These are phyloP conservation scores for Mycena venus DNA, from an alignment of 768 basidiomycete genomes.

Conservation along the genomic window DNA sequence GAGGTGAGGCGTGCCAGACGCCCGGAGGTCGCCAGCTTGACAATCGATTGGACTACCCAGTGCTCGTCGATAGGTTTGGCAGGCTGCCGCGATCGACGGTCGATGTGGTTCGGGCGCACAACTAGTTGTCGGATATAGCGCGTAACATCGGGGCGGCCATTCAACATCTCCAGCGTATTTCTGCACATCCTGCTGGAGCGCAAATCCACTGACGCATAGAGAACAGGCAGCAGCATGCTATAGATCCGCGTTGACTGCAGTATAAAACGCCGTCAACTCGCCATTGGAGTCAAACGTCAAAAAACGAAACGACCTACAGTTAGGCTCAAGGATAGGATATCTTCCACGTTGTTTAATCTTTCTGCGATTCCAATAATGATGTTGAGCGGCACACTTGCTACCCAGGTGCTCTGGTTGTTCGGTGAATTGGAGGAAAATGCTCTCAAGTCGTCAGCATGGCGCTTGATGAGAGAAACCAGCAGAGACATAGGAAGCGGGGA, in stretches of 20 bases:
- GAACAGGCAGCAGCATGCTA: constrained; percentile 33
- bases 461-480: constrained; percentile 26
- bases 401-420: background rate
- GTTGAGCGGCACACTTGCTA: constrained; percentile 27
- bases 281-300: background rate
- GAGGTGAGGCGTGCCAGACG: constrained; percentile 27
- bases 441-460: constrained; percentile 9
- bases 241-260: constrained; percentile 25
- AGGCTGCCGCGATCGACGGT: constrained; percentile 22
- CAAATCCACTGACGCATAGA: constrained; percentile 33
- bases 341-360: constrained; percentile 14
- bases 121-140: constrained; percentile 27
- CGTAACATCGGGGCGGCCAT: constrained; percentile 12
- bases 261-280: constrained; percentile 3
- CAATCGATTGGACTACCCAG: constrained; percentile 26
- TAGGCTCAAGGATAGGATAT: constrained; percentile 27
- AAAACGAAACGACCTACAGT: constrained; percentile 22
- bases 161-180: constrained; percentile 12
- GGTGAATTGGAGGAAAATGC: background rate
- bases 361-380: constrained; percentile 33
- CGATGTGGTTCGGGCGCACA: constrained; percentile 33
- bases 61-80: constrained; percentile 28
- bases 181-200: constrained; percentile 30
- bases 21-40: constrained; percentile 24
- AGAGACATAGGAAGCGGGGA: constrained; percentile 20